These are phyloP conservation scores for Bryopsis sp. DNA, from an alignment of 139 green algal genomes.

Conservation along the genomic window DNA sequence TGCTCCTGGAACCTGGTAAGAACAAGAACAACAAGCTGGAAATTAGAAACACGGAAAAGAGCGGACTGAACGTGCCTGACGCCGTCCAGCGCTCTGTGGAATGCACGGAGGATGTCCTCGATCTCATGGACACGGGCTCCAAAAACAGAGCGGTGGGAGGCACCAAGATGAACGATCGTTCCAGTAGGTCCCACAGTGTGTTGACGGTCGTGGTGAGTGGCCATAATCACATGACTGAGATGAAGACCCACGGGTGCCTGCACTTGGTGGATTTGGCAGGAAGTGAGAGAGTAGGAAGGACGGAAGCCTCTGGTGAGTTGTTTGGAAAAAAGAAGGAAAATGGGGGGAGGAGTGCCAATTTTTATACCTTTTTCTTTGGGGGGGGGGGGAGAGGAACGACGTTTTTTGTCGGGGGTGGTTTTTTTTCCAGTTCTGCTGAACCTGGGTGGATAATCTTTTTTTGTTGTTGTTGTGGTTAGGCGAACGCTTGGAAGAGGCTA, in stretches of 20 bases:
- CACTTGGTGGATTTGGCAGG: conserved; percentile 72
- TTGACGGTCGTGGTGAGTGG: conserved; percentile 62
- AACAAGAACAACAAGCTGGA: conserved; percentile 36
- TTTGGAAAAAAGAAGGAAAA: conserved; percentile 16
- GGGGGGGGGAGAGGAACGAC: neutral
- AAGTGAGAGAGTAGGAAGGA: conserved; percentile 66
- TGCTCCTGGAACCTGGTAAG: conserved; percentile 36
- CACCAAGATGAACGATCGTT: conserved; percentile 87
- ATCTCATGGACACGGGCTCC: conserved; percentile 61
- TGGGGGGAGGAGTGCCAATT: neutral
- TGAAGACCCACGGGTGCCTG: conserved; percentile 46
- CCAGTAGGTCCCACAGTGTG: conserved; percentile 45
- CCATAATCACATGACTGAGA: conserved; percentile 31
- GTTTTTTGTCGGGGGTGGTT: conserved; percentile 3
- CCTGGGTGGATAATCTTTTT: conserved; percentile 35
- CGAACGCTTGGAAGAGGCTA: conserved; percentile 69
- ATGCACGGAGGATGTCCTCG: conserved; percentile 56
- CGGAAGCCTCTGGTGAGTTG: conserved; percentile 54
- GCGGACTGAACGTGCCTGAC: conserved; percentile 69
- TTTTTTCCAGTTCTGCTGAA: conserved; percentile 27
- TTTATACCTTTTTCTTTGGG: too few species aligned
- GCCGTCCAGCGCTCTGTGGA: conserved; percentile 58
- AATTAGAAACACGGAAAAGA: conserved; percentile 60
- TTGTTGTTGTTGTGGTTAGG: conserved; percentile 36
- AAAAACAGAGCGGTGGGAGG: conserved; percentile 51